phyloP scores from a whole-genome alignment of 768 basidiomycete species.

The Cystobasidium onofrii region DNA sequence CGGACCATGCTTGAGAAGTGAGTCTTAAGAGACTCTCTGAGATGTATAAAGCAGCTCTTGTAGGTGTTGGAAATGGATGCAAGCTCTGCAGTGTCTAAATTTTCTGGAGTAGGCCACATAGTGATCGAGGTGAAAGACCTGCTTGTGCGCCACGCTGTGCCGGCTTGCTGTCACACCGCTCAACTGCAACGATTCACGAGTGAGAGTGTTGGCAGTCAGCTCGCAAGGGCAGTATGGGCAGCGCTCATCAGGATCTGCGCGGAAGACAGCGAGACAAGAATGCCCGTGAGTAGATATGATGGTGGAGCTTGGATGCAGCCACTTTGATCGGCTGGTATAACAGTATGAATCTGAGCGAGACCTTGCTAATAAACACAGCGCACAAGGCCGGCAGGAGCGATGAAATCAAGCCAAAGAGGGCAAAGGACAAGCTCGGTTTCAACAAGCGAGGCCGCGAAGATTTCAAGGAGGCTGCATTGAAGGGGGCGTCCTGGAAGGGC shows the following conservation, averaged over 20 bases:
- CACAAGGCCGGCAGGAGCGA: background rate
- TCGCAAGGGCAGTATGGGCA: background rate
- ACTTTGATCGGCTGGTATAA: background rate
- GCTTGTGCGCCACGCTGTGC: background rate
- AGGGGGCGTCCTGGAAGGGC: constrained; percentile 2
- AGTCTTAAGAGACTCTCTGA: background rate
- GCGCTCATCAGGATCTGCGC: background rate
- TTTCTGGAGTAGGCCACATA: background rate
- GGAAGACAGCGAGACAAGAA: background rate
- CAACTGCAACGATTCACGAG: no score
- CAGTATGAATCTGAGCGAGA: no score
- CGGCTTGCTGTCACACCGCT: no score
- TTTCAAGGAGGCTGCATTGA: constrained; percentile 3
- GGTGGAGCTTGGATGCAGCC: background rate
- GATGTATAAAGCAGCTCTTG: background rate
- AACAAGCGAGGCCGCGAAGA: constrained; percentile 15
- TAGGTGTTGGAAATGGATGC: background rate
- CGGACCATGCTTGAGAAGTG: constrained; percentile 6
- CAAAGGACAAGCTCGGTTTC: constrained; percentile 18
- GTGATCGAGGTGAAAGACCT: background rate
- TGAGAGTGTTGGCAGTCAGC: background rate
- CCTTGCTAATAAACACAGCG: no score
- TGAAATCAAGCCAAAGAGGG: background rate
- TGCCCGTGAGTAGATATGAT: no score
- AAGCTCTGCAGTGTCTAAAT: background rate